A percentile compares a stretch with the other conserved stretches of the same genome.
These are phyloP conservation scores for Plasmodium yoelii DNA, from an alignment of 169 alveolate genomes.

Conservation along the genomic window DNA sequence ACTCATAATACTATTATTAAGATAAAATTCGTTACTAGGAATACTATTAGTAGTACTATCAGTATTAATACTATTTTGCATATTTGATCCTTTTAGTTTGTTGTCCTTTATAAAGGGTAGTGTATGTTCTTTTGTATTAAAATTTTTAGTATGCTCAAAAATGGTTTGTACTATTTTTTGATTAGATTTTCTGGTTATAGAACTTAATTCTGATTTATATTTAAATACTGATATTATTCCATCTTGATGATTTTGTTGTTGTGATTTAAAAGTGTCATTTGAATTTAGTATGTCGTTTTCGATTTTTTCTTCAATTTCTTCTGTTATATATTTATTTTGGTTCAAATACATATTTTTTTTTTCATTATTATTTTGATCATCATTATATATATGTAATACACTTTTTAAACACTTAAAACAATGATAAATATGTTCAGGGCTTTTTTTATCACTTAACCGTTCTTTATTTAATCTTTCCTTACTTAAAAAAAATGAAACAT, in stretches of 20 bases:
- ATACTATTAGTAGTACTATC: not conserved
- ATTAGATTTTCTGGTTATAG: conserved; percentile 57
- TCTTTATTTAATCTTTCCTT: conserved; percentile 75
- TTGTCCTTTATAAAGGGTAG: not conserved
- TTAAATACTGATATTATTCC: conserved; percentile 64
- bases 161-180: conserved; percentile 65
- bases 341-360: conserved; percentile 15
- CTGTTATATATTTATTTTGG: conserved; percentile 41
- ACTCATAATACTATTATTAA: not conserved
- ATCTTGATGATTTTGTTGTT: conserved; percentile 13
- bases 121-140: not conserved
- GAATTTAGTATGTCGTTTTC: conserved; percentile 53
- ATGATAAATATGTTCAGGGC: conserved; percentile 66
- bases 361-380: conserved; percentile 22
- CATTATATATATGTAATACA: conserved; percentile 71
- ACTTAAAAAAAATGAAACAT: conserved; percentile 76
- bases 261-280: not conserved
- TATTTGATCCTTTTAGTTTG: not conserved
- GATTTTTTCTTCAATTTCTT: conserved; percentile 53
- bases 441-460: conserved; percentile 65
- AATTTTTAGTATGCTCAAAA: conserved; percentile 39
- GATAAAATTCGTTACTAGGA: not conserved
- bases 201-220: conserved; percentile 52
- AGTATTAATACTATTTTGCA: not conserved
- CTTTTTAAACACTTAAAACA: conserved; percentile 74